Base-by-base conservation (phyloP, 495 filamentous ascomycete species). In the Penicillium salamii region DNA sequence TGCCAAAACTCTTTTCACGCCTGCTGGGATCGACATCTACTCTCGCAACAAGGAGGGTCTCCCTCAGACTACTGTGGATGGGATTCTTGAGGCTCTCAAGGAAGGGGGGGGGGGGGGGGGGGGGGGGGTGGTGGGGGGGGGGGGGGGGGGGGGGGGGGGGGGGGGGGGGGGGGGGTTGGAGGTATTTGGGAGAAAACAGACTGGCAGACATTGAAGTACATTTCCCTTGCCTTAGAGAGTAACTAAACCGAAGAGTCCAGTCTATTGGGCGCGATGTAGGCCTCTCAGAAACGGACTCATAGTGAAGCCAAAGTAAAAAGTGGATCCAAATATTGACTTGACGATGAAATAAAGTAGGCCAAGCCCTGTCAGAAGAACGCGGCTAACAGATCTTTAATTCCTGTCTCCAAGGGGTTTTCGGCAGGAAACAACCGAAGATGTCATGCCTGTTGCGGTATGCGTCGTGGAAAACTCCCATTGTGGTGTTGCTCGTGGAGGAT, bases 21-120 rank as follows among this genome's bases (percentile, higher is more conserved):
- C 83, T 36, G 83, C 85, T 49, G 89, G 88, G 1, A 57, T 91
- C 26, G 88, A 91, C 72, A 67, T 91, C 24, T 89, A 88, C 65
- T 80, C 77, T 19, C 65, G 82, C 49, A 60, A 63, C 13, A 71
- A 65, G 54, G 79, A 76, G 49, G 82, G 84, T 3, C 46, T 82
- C 44, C 63, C 63, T 13, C 62, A 69, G 53, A 71, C 64, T 49
- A 75, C 77, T 15, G 29, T 81, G 33, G 68, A 71, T 50, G 58
- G 50, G 8, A 72, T 83, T 28, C 68, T 74, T 46, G 49, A 62
- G 7, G 69, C 64, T 20, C 56, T 85, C 36, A 63, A 65, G 53
- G 62, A n/a, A n/a, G n/a, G n/a, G n/a, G n/a, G n/a, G n/a, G n/a
- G n/a, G n/a, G n/a, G n/a, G n/a, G n/a, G n/a, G n/a, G n/a, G n/a